Percentiles rank a stretch among this genome's conserved stretches.
phyloP scores from a whole-genome alignment of 768 basidiomycete genomes.

The Boletus barrowsii region DNA sequence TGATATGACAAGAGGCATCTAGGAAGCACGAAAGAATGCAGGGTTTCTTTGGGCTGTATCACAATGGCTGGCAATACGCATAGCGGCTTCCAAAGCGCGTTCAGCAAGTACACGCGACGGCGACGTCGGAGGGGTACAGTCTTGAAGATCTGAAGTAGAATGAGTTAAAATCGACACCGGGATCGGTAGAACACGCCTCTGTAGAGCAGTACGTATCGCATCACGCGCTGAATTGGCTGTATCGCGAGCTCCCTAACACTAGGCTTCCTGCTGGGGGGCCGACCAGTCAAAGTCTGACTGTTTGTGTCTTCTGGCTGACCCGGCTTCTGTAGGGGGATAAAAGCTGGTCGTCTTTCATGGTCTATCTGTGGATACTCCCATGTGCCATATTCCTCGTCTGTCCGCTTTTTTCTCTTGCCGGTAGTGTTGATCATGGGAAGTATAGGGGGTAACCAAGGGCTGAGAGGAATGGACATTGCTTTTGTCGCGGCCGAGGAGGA shows the following conservation, averaged over 20 bases:
- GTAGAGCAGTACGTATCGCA: slow-evolving; percentile 59
- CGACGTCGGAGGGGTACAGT: slow-evolving; percentile 46
- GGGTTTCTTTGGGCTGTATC: slow-evolving; percentile 58
- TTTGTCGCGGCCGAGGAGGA: slow-evolving; percentile 5
- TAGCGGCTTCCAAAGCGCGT: slow-evolving; percentile 54
- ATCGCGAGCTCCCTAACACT: slow-evolving; percentile 59
- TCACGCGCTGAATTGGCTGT: slow-evolving; percentile 60
- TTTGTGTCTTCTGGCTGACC: background rate
- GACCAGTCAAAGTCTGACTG: background rate
- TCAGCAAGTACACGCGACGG: slow-evolving; percentile 52
- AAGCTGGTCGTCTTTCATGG: slow-evolving; percentile 1
- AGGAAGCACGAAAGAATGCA: slow-evolving; percentile 36
- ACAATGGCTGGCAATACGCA: slow-evolving; percentile 58
- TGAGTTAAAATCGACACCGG: background rate
- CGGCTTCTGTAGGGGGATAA: background rate
- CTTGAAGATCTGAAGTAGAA: slow-evolving; percentile 44
- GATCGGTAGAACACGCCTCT: slow-evolving; percentile 41
- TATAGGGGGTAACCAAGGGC: slow-evolving; percentile 12
- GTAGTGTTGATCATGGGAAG: slow-evolving; percentile 6
- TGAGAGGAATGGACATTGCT: slow-evolving; percentile 1
- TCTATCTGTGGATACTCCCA: background rate
- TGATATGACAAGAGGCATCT: background rate
- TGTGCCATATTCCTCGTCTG: slow-evolving; percentile 1
- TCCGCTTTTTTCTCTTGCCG: slow-evolving; percentile 2
- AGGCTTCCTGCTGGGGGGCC: slow-evolving; percentile 17